A percentile compares a stretch with the other conserved stretches of the same genome.
phyloP scores from a whole-genome alignment of 345 rosid species.

The Lenwebbia sp. region DNA sequence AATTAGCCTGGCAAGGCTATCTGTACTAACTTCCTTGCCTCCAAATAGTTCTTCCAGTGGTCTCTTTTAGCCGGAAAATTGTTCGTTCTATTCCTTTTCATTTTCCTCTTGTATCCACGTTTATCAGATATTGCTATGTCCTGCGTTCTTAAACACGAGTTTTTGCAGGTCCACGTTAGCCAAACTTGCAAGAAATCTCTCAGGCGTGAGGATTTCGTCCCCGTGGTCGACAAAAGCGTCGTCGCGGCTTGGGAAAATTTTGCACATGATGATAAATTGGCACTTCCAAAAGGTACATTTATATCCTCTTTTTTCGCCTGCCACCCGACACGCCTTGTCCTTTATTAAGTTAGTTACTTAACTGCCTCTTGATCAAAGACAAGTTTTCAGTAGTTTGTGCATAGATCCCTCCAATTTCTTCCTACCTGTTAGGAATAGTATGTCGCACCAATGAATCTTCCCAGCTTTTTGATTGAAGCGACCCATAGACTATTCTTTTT shows the following conservation, averaged over 20 bases:
- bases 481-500: not conserved
- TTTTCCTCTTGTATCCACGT: not conserved
- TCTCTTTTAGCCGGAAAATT: not conserved
- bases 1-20: not conserved
- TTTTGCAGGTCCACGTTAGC: not conserved
- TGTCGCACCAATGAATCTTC: not conserved
- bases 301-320: not conserved
- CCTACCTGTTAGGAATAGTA: not conserved
- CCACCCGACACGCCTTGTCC: not conserved
- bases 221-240: slow-evolving; percentile 22
- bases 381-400: not conserved
- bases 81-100: not conserved
- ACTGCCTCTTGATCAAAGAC: not conserved
- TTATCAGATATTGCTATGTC: not conserved
- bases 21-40: not conserved
- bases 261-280: slow-evolving; percentile 18
- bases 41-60: not conserved
- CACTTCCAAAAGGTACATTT: slow-evolving; percentile 29
- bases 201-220: slow-evolving; percentile 17
- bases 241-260: slow-evolving; percentile 29
- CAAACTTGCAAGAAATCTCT: slow-evolving; percentile 8
- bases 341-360: not conserved
- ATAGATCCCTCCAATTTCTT: not conserved
- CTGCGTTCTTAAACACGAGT: not conserved
- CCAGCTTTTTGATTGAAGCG: not conserved